Base-by-base conservation (phyloP, 768 basidiomycete species). In the Xerocomus brunneocitrinus region DNA sequence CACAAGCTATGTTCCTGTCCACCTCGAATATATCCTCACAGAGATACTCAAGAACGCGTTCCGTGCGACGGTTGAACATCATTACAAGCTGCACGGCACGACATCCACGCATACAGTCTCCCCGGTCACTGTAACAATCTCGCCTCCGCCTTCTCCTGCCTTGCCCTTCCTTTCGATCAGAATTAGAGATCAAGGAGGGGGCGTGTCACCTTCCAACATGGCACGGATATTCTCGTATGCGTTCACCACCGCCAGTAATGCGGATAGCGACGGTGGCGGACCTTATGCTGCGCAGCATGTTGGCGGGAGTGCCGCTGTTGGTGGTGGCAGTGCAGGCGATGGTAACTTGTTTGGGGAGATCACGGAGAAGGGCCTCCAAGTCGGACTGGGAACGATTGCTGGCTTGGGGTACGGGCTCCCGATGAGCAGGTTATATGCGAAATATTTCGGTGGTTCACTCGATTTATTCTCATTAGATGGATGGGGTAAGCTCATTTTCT, bases 31-130 rank as follows among this genome's bases (percentile, higher is more conserved):
- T 66, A 89, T 93, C 60, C 73, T 93, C 50, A 95, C 92, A 2
- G 92, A 95, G 67, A 81, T 95, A 38, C 77, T 95, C 38, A 95
- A 95, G 71, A 95, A 95, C 64, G 81, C 91, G 0, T 95, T 91
- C 71, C 85, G 92, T 31, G 92, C 92, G 8, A 92, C 89, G 2
- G 84, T 91, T 25, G 92, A 95, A 63, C 80, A 82, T 52, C 82
- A 91, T 52, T 68, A 73, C 53, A 79, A 76, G 47, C 68, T 67
- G 13, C 59, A 73, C 41, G 74, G 72, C 47, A 58, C 62, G 31
- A 61, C 72, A 9, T 67, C 74, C 24, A 48, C 74, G 5, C 49
- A 60, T 41, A 36, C 63, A 55, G 61, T 90, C 6, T 79, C 88
- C 0, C 84, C 89, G 3, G 81, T 93, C 9, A 69, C 75, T 30